Evolutionary conservation across 257 asterid genomes (phyloP), one percentile per base, ranked within the genome.

Genomic region (Gynochthodes officinalis): DNA sequence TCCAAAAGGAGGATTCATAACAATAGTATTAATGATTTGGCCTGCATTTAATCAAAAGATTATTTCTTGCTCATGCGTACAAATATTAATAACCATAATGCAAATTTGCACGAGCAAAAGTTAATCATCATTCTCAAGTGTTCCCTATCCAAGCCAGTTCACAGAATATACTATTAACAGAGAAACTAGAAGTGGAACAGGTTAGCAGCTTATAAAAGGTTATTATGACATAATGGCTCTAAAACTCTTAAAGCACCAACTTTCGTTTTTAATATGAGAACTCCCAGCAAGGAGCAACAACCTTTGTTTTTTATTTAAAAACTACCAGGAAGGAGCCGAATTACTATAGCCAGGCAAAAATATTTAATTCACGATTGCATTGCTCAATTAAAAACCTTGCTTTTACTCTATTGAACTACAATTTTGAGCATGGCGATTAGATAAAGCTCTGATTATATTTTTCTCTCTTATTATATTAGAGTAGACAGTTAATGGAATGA

Each of bases 1-100:
- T 63, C 99, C 99, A 77, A 94, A 94, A 48, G 99, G 99, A 81
- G 99, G 99, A 82, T 91, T 94, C 99, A 94, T 88, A 53, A 94
- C 96, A 73, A 89, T 85, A 46, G 97, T 94, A 70, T 94, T 94
- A 73, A 91, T 81, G 61, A 77, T 62, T 74, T 67, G 84, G 76
- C 83, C 98, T 93, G 79, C 46, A 78, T 37, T 60, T 50, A 77
- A 67, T 13, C 18, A 69, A 52, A n/a, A 49, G 39, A 33, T 6
- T 14, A 60, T 27, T 61, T 7, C 67, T 35, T 16, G 15, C 16
- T 60, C 35, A 33, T 61, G 1, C 27, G 0, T 55, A 40, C 7
- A 10, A 13, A 11, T 14, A 60, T 32, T 48, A 48, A 13, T 16
- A 48, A 48, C 2, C 33, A 16, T 3, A 4, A 61, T 5, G 44